Evolutionary conservation across 345 rosid genomes (phyloP).

Genomic region (Pistacia integerrima): DNA sequence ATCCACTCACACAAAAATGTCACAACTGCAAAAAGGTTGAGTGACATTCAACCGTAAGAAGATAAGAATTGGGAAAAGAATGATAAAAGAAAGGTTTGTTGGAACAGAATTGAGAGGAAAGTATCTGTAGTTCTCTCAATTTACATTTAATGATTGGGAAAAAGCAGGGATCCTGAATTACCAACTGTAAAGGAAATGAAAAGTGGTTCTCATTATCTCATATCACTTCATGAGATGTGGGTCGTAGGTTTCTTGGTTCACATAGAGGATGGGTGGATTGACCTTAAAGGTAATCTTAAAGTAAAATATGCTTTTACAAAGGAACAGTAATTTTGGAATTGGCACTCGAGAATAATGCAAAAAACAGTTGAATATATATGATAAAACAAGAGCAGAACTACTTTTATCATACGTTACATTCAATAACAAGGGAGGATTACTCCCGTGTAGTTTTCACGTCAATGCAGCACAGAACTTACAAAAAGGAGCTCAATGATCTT

Average conservation of each 20-base stretch:
- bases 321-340: background rate
- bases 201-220: background rate
- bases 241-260: background rate
- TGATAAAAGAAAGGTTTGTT: background rate
- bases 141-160: background rate
- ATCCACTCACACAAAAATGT: background rate
- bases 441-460: background rate
- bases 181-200: background rate
- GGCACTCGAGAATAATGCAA: background rate
- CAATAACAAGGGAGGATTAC: too few relatives aligned
- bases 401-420: background rate
- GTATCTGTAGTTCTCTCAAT: background rate
- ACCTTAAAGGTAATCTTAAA: background rate
- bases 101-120: background rate
- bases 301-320: background rate
- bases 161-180: background rate
- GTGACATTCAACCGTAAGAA: too few relatives aligned
- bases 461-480: background rate
- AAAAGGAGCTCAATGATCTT: background rate
- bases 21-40: background rate
- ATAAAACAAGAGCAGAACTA: background rate
- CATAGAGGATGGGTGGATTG: background rate
- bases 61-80: background rate
- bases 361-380: too few relatives aligned
- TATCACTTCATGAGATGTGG: background rate